Evolutionary conservation across 805 yeast genomes (phyloP).

Genomic region (Monosporozyma aerobia): DNA sequence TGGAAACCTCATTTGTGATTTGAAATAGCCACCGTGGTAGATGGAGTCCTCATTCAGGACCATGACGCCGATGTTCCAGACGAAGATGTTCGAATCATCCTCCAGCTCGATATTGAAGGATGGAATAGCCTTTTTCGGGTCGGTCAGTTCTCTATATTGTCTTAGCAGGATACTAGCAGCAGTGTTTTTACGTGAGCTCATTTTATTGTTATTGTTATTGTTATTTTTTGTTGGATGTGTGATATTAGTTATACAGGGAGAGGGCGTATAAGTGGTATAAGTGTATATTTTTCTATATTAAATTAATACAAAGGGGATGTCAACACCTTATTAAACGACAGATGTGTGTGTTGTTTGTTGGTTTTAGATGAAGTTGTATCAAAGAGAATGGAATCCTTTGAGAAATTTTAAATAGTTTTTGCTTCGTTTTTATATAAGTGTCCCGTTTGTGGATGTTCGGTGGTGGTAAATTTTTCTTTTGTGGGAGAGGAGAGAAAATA

Average conservation of each 20-base stretch:
- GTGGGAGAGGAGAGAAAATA: not conserved
- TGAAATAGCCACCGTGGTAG: slow-evolving; percentile 90
- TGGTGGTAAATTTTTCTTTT: not conserved
- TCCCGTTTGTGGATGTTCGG: not conserved
- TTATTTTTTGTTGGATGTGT: not conserved
- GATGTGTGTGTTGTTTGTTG: not conserved
- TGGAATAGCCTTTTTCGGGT: slow-evolving; percentile 75
- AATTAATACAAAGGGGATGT: no score
- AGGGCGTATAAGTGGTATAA: no score
- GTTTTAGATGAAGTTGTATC: not conserved
- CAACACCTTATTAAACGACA: no score
- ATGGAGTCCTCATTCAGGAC: slow-evolving; percentile 81
- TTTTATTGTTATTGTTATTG: not conserved
- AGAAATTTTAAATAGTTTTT: not conserved
- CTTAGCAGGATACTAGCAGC: slow-evolving; percentile 84
- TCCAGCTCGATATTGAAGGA: slow-evolving; percentile 61
- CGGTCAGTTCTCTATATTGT: slow-evolving; percentile 88
- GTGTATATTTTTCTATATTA: no score
- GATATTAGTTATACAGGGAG: not conserved
- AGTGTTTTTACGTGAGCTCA: slow-evolving; percentile 35
- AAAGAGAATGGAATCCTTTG: not conserved
- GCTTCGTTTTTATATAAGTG: not conserved
- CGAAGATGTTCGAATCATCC: slow-evolving; percentile 48
- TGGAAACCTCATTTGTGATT: slow-evolving; percentile 91
- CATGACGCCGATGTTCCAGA: slow-evolving; percentile 86